A percentile compares a stretch with the other conserved stretches of the same genome.
phyloP scores from a whole-genome alignment of 1,139 yeast species.

The Saccharomyces pastorianus region DNA sequence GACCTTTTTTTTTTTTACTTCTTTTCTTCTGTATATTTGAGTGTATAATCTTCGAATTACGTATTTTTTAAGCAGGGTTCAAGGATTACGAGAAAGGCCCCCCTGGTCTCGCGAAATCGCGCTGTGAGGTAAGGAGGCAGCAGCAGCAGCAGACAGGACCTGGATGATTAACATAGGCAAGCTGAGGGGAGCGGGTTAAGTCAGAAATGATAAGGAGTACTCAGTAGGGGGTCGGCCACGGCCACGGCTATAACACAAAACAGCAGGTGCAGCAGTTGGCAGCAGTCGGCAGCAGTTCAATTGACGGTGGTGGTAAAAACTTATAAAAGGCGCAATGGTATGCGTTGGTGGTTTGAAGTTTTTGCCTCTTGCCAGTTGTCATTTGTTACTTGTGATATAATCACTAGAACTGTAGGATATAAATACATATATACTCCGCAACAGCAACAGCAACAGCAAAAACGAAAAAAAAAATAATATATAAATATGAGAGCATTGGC shows the following conservation, averaged over 20 bases:
- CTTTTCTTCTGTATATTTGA: not conserved
- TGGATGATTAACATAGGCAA: not conserved
- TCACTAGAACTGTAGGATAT: not conserved
- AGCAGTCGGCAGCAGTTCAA: too few species aligned
- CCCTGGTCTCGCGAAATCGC: not conserved
- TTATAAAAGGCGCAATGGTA: not conserved
- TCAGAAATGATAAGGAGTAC: not conserved
- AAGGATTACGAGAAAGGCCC: not conserved
- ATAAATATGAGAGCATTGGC: constrained; percentile 55
- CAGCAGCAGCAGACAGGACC: not conserved
- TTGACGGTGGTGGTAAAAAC: too few species aligned
- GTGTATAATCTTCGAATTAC: not conserved
- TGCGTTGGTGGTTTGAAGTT: too few species aligned
- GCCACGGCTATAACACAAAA: not conserved
- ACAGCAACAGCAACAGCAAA: not conserved
- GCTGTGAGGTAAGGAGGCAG: not conserved
- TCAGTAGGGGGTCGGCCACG: not conserved
- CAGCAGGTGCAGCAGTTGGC: not conserved
- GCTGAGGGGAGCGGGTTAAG: not conserved
- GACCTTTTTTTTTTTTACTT: not conserved
- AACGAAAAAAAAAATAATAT: too few species aligned
- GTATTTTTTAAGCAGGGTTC: not conserved
- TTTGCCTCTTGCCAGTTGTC: too few species aligned
- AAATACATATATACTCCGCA: not conserved
- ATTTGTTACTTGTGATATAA: not conserved